Evolutionary conservation across 495 filamentous ascomycete genomes (phyloP), one percentile per base, ranked within the genome.

Genomic region (Hypoxylon cercidicola): DNA sequence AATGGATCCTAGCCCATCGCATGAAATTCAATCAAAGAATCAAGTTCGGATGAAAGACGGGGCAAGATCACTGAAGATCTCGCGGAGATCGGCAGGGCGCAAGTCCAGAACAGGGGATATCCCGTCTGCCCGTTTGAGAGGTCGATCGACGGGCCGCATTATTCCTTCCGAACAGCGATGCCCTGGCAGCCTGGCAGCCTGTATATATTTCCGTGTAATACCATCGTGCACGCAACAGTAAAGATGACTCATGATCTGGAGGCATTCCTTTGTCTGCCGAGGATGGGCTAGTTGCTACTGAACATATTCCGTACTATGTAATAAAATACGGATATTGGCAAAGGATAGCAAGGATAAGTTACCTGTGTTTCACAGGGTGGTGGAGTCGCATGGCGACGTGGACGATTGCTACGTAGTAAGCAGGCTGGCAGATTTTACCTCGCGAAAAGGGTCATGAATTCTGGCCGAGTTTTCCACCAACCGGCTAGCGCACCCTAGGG

Each of bases 311-410:
- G 23, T 25, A 25, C 3, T 19, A 10, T 25, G 13, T 20, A 44
- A 5, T 25, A 40, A 23, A 13, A 25, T 10, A 16, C 11, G 3
- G 30, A 44, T 40, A 41, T 62, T 35, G 19, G 45, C 40, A 50
- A 19, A 19, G 25, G 15, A 15, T 43, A 30, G 39, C 23, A 62
- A 57, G n/a, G n/a, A n/a, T n/a, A 41, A 19, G 48, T 44, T 25
- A 55, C 16, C n/a, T 18, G 6, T 53, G 59, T 68, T 68, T 62
- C 64, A 63, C 19, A 58, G 53, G 47, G 46, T 52, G 28, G 37
- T 56, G 39, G 49, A 53, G 59, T 54, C 37, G 64, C 49, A 62
- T 51, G 53, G 48, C 54, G 21, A 62, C 64, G 59, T 68, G 59
- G 47, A 37, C 44, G 9, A 45, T 16, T 62, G 18, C 48, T 57